Evolutionary conservation across 192 early-diverging fungal genomes (phyloP).

Genomic region (Polychytrium aggregatum): DNA sequence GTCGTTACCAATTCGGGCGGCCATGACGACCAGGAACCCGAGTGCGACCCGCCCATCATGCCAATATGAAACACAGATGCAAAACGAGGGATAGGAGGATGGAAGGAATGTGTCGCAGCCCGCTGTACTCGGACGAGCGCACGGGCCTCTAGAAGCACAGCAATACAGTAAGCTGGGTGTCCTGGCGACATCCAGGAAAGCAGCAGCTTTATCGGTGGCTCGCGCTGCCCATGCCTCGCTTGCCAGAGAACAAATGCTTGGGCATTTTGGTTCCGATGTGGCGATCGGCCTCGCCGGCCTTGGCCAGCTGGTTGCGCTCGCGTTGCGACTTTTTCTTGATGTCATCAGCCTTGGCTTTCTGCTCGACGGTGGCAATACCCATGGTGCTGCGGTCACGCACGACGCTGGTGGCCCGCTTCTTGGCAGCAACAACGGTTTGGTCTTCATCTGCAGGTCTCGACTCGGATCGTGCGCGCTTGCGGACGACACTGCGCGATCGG

Average conservation of each 20-base stretch:
- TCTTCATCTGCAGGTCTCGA: conserved; percentile 48
- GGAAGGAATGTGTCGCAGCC: too few relatives aligned
- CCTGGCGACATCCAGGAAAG: too few relatives aligned
- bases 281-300: conserved; percentile 89
- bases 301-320: conserved; percentile 62
- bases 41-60: too few relatives aligned
- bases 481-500: conserved; percentile 47
- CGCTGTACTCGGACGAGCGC: too few relatives aligned
- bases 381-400: conserved; percentile 35
- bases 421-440: conserved; percentile 9
- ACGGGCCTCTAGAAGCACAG: too few relatives aligned
- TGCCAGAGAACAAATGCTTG: conserved; percentile 94
- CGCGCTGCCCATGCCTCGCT: conserved; percentile 47
- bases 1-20: too few relatives aligned
- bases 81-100: too few relatives aligned
- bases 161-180: too few relatives aligned
- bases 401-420: conserved; percentile 15
- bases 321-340: conserved; percentile 64
- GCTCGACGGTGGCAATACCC: conserved; percentile 37
- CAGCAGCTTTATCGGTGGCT: conserved; percentile 29
- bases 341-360: conserved; percentile 63
- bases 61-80: too few relatives aligned
- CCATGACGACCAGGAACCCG: too few relatives aligned
- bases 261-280: conserved; percentile 87
- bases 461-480: conserved; percentile 68